A percentile compares a stretch with the other conserved stretches of the same genome.
These are phyloP conservation scores for Moesziomyces antarcticus DNA, from an alignment of 1,284 basidiomycete species.

Conservation along the genomic window DNA sequence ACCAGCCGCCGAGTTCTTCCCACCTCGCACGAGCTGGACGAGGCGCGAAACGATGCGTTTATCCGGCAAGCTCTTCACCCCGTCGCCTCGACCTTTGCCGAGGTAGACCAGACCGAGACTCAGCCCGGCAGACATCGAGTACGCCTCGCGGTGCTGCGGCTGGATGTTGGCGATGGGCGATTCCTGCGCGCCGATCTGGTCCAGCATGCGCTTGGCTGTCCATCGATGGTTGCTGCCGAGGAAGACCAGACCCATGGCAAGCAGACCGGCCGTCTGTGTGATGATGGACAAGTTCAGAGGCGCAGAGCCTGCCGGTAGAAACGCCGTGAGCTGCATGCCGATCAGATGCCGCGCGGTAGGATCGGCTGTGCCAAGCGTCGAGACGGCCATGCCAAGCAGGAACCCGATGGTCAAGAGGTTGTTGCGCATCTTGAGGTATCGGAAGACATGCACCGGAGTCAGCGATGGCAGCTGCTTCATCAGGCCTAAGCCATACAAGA, in stretches of 20 bases:
- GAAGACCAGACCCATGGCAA: conserved; percentile 89
- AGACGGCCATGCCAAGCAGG: conserved; percentile 88
- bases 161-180: conserved; percentile 77
- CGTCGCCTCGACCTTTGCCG: conserved; percentile 72
- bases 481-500: conserved; percentile 90
- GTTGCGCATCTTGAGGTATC: conserved; percentile 93
- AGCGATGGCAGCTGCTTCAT: conserved; percentile 88
- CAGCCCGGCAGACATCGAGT: conserved; percentile 86
- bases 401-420: conserved; percentile 93
- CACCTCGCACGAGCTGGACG: conserved; percentile 42
- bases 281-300: conserved; percentile 89
- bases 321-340: conserved; percentile 89
- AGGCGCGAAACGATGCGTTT: conserved; percentile 51
- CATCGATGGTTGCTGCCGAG: conserved; percentile 86
- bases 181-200: conserved; percentile 82
- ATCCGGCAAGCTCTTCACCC: conserved; percentile 55
- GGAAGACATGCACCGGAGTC: conserved; percentile 82
- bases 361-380: conserved; percentile 88
- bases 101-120: conserved; percentile 97
- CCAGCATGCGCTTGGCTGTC: conserved; percentile 90
- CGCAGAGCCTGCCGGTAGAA: conserved; percentile 85
- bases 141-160: conserved; percentile 77
- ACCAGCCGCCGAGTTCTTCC: conserved; percentile 1
- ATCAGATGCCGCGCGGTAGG: conserved; percentile 87
- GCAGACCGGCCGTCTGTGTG: conserved; percentile 88